Evolutionary conservation across 1,284 basidiomycete species (phyloP).

Genomic region (Takashimella koratensis): DNA sequence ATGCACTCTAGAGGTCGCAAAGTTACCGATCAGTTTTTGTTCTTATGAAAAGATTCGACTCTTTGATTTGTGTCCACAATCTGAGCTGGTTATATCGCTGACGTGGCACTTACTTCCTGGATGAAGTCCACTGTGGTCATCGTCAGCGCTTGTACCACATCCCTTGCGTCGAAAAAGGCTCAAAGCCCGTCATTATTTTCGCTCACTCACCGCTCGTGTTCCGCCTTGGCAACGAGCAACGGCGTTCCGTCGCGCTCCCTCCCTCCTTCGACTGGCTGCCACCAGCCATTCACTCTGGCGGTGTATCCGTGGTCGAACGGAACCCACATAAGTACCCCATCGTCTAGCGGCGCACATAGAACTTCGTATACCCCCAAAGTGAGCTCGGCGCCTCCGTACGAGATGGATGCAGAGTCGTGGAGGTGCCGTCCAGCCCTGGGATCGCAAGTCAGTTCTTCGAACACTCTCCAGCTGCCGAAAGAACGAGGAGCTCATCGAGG

Average conservation of each 20-base stretch:
- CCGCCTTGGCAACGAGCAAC: slow-evolving; percentile 38
- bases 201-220: slow-evolving; percentile 34
- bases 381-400: slow-evolving; percentile 41
- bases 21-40: too few relatives aligned
- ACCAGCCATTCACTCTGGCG: slow-evolving; percentile 27
- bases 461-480: not conserved
- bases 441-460: too few relatives aligned
- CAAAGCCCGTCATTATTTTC: too few relatives aligned
- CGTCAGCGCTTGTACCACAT: not conserved
- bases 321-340: slow-evolving; percentile 41
- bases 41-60: too few relatives aligned
- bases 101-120: slow-evolving; percentile 45
- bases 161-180: too few relatives aligned
- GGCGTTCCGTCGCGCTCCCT: slow-evolving; percentile 37
- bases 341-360: slow-evolving; percentile 38
- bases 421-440: slow-evolving; percentile 38
- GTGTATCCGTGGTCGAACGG: slow-evolving; percentile 34
- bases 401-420: slow-evolving; percentile 34
- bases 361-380: slow-evolving; percentile 42
- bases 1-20: slow-evolving; percentile 42
- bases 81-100: too few relatives aligned
- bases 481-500: not conserved
- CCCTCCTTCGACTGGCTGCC: slow-evolving; percentile 46
- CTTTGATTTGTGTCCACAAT: too few relatives aligned
- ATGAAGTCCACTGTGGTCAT: slow-evolving; percentile 31